A percentile compares a stretch with the other conserved stretches of the same genome.
Evolutionary conservation across 2,329 filamentous ascomycete genomes (phyloP).

Genomic region (Diaporthe vaccinii): DNA sequence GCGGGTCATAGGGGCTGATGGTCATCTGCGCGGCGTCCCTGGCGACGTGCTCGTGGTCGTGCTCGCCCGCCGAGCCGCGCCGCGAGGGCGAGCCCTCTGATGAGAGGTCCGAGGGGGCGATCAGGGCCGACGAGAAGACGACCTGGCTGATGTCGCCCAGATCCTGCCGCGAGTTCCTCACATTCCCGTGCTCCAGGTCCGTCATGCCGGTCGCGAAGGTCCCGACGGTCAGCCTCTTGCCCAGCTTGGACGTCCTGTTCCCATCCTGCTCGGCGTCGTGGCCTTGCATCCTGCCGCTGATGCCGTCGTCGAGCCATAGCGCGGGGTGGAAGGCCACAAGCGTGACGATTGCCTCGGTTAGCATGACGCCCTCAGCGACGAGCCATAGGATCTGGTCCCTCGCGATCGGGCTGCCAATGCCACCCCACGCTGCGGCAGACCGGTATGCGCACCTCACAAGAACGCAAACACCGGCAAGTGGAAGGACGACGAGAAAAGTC

Average conservation of each 20-base stretch:
- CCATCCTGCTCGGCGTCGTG: neutral
- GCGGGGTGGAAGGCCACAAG: constrained; percentile 49
- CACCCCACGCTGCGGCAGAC: constrained; percentile 45
- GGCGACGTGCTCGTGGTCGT: constrained; percentile 17
- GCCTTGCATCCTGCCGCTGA: neutral
- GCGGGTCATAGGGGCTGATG: neutral
- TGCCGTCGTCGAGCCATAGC: constrained; percentile 40
- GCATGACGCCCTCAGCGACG: constrained; percentile 48
- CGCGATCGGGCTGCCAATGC: constrained; percentile 46
- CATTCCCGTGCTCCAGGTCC: constrained; percentile 10
- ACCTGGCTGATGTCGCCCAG: constrained; percentile 31
- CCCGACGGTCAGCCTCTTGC: constrained; percentile 35
- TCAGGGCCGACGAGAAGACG: constrained; percentile 30
- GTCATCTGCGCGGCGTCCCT: neutral
- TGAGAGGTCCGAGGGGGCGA: constrained; percentile 39
- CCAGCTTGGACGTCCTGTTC: constrained; percentile 10
- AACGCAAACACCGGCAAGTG: constrained; percentile 45
- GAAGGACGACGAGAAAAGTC: constrained; percentile 46
- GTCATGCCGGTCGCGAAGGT: constrained; percentile 28
- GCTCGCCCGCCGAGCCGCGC: constrained; percentile 26
- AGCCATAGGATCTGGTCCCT: constrained; percentile 48
- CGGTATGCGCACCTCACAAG: constrained; percentile 48
- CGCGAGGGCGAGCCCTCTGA: constrained; percentile 31
- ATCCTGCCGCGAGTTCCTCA: constrained; percentile 12
- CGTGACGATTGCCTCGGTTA: constrained; percentile 47